Evolutionary conservation across 2,329 filamentous ascomycete species (phyloP).

Genomic region (Apiospora malaysiana): DNA sequence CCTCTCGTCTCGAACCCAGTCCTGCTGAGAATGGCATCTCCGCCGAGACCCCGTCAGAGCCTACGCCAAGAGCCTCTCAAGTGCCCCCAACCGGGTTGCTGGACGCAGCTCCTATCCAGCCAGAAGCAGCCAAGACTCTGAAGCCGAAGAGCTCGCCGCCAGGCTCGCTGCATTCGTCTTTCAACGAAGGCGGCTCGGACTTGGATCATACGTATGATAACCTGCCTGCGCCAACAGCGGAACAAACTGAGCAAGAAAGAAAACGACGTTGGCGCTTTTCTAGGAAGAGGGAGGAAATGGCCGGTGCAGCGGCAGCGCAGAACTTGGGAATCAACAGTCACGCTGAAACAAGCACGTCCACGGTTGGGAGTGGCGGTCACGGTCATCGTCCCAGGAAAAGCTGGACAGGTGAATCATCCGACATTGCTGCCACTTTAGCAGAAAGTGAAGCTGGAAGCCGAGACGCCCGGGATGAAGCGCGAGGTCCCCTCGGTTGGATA

Average conservation of each 20-base stretch:
- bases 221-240: constrained; percentile 33
- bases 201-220: constrained; percentile 73
- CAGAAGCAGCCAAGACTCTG: constrained; percentile 54
- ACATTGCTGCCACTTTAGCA: constrained; percentile 46
- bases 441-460: constrained; percentile 47
- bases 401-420: constrained; percentile 57
- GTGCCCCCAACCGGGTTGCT: constrained; percentile 47
- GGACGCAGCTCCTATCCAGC: constrained; percentile 44
- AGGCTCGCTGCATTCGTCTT: constrained; percentile 76
- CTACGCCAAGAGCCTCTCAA: constrained; percentile 55
- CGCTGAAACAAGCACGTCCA: constrained; percentile 71
- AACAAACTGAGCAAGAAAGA: constrained; percentile 68
- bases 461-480: constrained; percentile 54
- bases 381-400: constrained; percentile 52
- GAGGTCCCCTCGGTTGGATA: constrained; percentile 63
- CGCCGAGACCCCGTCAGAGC: constrained; percentile 46
- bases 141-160: constrained; percentile 76
- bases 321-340: constrained; percentile 66
- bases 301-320: constrained; percentile 49
- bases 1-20: constrained; percentile 29
- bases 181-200: constrained; percentile 83
- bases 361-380: constrained; percentile 65
- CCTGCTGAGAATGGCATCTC: constrained; percentile 34
- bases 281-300: constrained; percentile 65
- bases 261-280: constrained; percentile 77